Evolutionary conservation across 306 rosid species (phyloP), one percentile per base, ranked within the genome.

Genomic region (Rubus parviflorus): DNA sequence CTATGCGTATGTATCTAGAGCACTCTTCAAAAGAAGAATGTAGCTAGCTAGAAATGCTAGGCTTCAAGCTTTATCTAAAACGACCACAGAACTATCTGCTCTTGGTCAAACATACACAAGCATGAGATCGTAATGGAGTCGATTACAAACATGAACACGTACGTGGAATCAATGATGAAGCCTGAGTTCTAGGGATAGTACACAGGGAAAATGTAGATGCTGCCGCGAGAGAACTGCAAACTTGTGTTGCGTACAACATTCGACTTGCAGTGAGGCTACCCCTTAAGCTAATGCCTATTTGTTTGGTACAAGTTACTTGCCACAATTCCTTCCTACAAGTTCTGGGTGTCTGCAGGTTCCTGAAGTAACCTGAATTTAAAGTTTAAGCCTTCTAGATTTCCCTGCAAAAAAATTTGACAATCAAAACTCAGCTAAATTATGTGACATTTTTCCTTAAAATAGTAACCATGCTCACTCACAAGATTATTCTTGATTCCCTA

Each of bases 401-500:
- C 69, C 47, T 42, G 51, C 35, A 42, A 41, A 8, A 66, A 4
- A 16, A 40, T n/a, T 41, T n/a, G 12, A 66, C 51, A 66, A 42
- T 46, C 51, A 22, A 66, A n/a, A 19, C 35, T 66, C 30, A 66
- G 4, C 8, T 66, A 41, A 40, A 19, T 45, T 41, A 66, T 4
- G 49, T 66, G 48, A n/a, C 49, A 66, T 9, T 64, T 10, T 17
- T 37, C 25, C 46, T 38, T 64, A 6, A 35, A 38, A 19, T n/a
- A 64, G 5, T 20, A 22, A 16, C 47, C 69, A 64, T 64, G 25
- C 8, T 40, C 6, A 40, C 12, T 66, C 30, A 66, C 37, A 66
- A 66, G 51, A n/a, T 19, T 66, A n/a, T 43, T 66, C 37, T n/a
- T 66, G 35, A 66, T 40, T 37, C 71, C 71, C n/a, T 66, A 41